Evolutionary conservation across 2,329 filamentous ascomycete genomes (phyloP), one percentile per base, ranked within the genome.

Genomic region (Aspergillus fijiensis): DNA sequence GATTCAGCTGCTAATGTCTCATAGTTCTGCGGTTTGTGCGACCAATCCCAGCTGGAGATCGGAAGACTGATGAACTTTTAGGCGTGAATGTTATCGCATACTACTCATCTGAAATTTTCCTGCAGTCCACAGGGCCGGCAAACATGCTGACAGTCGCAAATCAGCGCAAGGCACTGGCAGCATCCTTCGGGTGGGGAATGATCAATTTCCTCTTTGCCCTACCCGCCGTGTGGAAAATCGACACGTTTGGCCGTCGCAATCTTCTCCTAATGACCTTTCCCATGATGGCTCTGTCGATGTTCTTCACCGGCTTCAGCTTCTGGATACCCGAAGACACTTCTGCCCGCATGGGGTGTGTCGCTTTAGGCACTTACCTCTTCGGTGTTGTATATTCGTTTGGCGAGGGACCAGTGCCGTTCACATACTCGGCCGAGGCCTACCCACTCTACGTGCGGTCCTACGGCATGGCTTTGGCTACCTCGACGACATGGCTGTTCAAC

Each of bases 381-480:
- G 76, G 76, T 35, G 69, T 77, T 2, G 75, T 78, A 39, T 80
- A 80, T 60, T 80, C 79, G 1, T 85, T 85, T 1, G 87, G 87
- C 42, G 86, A 86, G 69, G 87, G 87, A 0, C 83, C 84, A 0
- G 86, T 88, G 0, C 86, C 87, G 0, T 89, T 88, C 67, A 88
- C 85, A 0, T 89, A 89, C 70, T 87, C 85, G 0, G 86, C 87
- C 21, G 87, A 89, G 70, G 86, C 85, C 1, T 89, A 88, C 67
- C 86, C 86, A 4, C 76, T 88, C 2, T 87, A 87, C 63, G 82
- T 88, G 47, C 83, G 86, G 16, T 80, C 84, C 2, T 78, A 86
- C 53, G 85, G 85, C 47, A 88, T 88, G 85, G 83, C 84, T 1
- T 75, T 87, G 0, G 81, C 84, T 9, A 85, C 93, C 1, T 88